Percentiles rank a stretch among this genome's conserved stretches.
phyloP scores from a whole-genome alignment of 1,284 basidiomycete genomes.

The Lignosus rhinocerotis region DNA sequence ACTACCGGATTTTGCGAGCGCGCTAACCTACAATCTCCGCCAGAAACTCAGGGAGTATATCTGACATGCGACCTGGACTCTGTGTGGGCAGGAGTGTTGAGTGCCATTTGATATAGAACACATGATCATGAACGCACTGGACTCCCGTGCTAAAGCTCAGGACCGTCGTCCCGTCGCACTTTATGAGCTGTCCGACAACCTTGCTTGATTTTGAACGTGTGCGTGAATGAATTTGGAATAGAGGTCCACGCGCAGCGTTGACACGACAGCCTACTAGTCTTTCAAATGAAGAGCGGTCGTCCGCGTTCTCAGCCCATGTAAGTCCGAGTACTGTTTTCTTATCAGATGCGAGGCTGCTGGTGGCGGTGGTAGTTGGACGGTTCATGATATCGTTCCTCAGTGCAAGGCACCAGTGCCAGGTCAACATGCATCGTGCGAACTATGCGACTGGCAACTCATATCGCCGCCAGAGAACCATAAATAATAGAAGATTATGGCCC shows the following conservation, averaged over 20 bases:
- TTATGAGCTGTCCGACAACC: not conserved
- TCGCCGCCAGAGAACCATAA: too few species aligned
- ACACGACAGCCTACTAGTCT: too few species aligned
- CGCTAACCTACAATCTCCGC: constrained; percentile 4
- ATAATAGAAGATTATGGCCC: too few species aligned
- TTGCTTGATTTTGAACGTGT: not conserved
- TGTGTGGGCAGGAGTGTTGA: constrained; percentile 18
- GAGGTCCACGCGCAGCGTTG: too few species aligned
- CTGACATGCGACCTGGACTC: not conserved
- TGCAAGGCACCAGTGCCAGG: too few species aligned
- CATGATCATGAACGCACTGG: constrained; percentile 99
- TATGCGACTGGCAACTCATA: too few species aligned
- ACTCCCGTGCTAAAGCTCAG: constrained; percentile 74
- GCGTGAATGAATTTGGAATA: not conserved
- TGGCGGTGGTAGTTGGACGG: too few species aligned
- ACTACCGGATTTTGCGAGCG: not conserved
- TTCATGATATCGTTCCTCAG: too few species aligned
- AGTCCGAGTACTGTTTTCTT: not conserved
- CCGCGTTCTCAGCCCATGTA: not conserved
- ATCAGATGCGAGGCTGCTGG: too few species aligned
- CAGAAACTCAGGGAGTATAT: constrained; percentile 73
- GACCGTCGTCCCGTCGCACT: not conserved
- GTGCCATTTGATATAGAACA: constrained; percentile 56
- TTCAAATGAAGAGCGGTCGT: not conserved
- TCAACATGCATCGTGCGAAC: too few species aligned